phyloP scores from a whole-genome alignment of 495 filamentous ascomycete species.

The Xylaria cubensis region DNA sequence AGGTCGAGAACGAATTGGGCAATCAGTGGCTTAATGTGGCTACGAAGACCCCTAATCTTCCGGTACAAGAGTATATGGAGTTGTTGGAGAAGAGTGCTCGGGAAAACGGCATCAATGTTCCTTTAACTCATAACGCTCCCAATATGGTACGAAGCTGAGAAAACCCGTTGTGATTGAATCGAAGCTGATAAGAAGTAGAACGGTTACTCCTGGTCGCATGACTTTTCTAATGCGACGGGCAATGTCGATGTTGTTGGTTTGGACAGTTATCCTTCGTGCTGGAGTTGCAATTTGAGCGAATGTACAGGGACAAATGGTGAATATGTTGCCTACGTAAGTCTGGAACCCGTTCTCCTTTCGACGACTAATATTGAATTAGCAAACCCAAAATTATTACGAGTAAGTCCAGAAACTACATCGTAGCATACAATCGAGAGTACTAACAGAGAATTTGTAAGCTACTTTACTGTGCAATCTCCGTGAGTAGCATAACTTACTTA shows the following conservation, averaged over 20 bases:
- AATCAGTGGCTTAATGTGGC: slow-evolving; percentile 59
- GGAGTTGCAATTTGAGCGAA: slow-evolving; percentile 61
- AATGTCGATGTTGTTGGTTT: slow-evolving; percentile 64
- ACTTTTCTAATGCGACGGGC: slow-evolving; percentile 56
- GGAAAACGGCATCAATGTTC: slow-evolving; percentile 60
- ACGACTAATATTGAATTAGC: slow-evolving; percentile 7
- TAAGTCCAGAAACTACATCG: slow-evolving; percentile 10
- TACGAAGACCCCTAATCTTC: slow-evolving; percentile 53
- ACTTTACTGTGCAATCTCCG: slow-evolving; percentile 42
- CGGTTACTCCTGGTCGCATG: slow-evolving; percentile 52
- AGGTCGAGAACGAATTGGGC: slow-evolving; percentile 69
- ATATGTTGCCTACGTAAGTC: slow-evolving; percentile 56
- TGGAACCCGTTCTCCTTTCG: neutral
- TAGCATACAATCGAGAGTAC: neutral
- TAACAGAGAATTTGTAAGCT: neutral
- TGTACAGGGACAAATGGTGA: slow-evolving; percentile 63
- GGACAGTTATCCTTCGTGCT: slow-evolving; percentile 68
- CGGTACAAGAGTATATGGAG: slow-evolving; percentile 63
- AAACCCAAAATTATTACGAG: slow-evolving; percentile 53
- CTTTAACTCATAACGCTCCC: slow-evolving; percentile 61
- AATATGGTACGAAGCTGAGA: slow-evolving; percentile 35
- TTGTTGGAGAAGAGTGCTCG: slow-evolving; percentile 57
- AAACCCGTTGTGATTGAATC: neutral
- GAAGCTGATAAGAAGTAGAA: slow-evolving; percentile 20
- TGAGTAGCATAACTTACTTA: neutral